These are phyloP conservation scores for Coprinellus aureogranulatus DNA, from an alignment of 768 basidiomycete species.

Conservation along the genomic window DNA sequence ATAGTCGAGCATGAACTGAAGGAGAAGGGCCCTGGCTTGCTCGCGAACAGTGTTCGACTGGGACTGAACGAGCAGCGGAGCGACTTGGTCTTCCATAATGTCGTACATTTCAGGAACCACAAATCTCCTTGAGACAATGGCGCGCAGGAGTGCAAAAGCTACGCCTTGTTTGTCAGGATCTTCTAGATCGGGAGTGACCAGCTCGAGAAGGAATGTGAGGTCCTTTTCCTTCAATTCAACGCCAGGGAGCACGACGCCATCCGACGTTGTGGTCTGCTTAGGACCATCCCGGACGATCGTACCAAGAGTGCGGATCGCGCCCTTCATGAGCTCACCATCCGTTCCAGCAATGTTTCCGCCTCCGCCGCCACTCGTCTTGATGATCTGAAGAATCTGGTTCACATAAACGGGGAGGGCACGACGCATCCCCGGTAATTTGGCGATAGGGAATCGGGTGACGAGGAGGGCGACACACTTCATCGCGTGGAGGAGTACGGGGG, in stretches of 20 bases:
- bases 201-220: slow-evolving; percentile 79
- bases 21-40: slow-evolving; percentile 79
- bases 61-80: slow-evolving; percentile 89
- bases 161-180: slow-evolving; percentile 82
- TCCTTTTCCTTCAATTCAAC: slow-evolving; percentile 88
- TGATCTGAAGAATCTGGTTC: slow-evolving; percentile 77
- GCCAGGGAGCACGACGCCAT: slow-evolving; percentile 32
- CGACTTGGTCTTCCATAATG: slow-evolving; percentile 82
- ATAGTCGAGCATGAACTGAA: slow-evolving; percentile 96
- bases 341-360: slow-evolving; percentile 34
- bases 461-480: slow-evolving; percentile 80
- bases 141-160: slow-evolving; percentile 84
- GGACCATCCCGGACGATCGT: slow-evolving; percentile 80
- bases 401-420: slow-evolving; percentile 81
- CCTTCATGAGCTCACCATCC: slow-evolving; percentile 87
- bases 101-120: slow-evolving; percentile 97
- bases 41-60: slow-evolving; percentile 92
- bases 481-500: slow-evolving; percentile 70
- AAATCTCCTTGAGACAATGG: slow-evolving; percentile 87
- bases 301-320: slow-evolving; percentile 82
- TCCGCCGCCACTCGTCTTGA: slow-evolving; percentile 70
- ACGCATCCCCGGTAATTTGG: slow-evolving; percentile 46
- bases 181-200: slow-evolving; percentile 87
- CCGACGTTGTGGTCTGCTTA: background rate
- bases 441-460: slow-evolving; percentile 73